Evolutionary conservation across 306 rosid genomes (phyloP).

Genomic region (Vigna radiata): DNA sequence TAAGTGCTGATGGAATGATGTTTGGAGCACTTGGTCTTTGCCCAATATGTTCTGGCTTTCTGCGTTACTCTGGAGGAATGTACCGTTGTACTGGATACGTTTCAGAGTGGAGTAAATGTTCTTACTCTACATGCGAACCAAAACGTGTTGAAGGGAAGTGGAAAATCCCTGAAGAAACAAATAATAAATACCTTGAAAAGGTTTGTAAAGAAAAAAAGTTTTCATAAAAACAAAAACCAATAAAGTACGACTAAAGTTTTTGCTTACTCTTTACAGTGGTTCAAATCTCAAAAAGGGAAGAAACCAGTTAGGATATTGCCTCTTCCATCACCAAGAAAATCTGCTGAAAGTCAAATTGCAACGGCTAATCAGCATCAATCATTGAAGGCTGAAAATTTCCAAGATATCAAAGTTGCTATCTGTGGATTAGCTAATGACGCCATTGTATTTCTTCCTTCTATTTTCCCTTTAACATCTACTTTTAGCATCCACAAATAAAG

Average conservation of each 20-base stretch:
- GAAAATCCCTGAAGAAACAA: constrained; percentile 82
- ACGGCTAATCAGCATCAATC: constrained; percentile 57
- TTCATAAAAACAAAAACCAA: constrained; percentile 19
- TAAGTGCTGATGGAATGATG: constrained; percentile 97
- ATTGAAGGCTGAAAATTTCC: constrained; percentile 62
- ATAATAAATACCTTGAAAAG: constrained; percentile 76
- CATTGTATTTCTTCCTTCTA: constrained; percentile 58
- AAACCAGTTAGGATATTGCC: constrained; percentile 81
- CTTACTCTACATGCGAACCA: constrained; percentile 76
- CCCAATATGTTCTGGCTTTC: constrained; percentile 74
- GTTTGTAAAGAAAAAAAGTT: constrained; percentile 48
- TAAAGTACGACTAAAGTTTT: constrained; percentile 38
- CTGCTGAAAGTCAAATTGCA: constrained; percentile 56
- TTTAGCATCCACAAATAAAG: constrained; percentile 3
- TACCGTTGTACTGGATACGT: constrained; percentile 78
- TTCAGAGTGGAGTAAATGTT: constrained; percentile 93
- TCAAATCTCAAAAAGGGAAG: constrained; percentile 80
- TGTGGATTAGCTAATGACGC: constrained; percentile 68
- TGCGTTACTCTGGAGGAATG: constrained; percentile 85
- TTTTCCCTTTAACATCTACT: constrained; percentile 5
- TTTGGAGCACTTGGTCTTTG: constrained; percentile 89
- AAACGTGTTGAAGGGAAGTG: constrained; percentile 76
- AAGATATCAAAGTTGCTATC: constrained; percentile 73
- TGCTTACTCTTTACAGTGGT: constrained; percentile 76
- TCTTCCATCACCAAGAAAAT: constrained; percentile 49